Conservation (phyloP, 805 yeast genomes). For the Sugiyamaella marilandica region DNA sequence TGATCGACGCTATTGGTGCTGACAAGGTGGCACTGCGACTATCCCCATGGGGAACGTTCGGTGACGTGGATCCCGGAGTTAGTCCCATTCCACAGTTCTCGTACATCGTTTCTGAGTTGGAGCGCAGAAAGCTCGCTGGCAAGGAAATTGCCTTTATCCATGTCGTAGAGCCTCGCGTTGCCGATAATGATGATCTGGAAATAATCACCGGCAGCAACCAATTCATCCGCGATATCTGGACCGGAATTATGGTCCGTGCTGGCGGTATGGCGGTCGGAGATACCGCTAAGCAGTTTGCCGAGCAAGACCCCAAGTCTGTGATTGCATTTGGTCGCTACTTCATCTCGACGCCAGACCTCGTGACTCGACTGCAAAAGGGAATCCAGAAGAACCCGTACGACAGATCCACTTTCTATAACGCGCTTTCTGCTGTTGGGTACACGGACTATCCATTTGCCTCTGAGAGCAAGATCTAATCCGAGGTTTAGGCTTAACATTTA, state of each 20-base stretch:
- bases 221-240: conserved; percentile 38
- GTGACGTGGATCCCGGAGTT: conserved; percentile 26
- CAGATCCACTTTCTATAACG: conserved; percentile 44
- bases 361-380: conserved; percentile 40
- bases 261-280: conserved; percentile 30
- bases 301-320: conserved; percentile 21
- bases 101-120: conserved; percentile 40
- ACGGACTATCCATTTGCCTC: conserved; percentile 11
- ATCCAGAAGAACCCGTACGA: conserved; percentile 42
- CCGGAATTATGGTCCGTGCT: conserved; percentile 41
- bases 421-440: conserved; percentile 6
- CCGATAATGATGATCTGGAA: conserved; percentile 22
- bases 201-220: conserved; percentile 15
- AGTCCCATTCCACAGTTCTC: conserved; percentile 39
- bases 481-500: background rate
- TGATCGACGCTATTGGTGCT: conserved; percentile 35
- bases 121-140: conserved; percentile 36
- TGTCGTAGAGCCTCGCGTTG: conserved; percentile 44
- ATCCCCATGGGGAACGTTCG: conserved; percentile 36
- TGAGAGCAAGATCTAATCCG: background rate
- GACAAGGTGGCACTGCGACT: conserved; percentile 35
- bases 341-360: conserved; percentile 54
- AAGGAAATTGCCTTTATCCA: conserved; percentile 40
- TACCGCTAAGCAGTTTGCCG: conserved; percentile 25
- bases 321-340: conserved; percentile 46